Base-by-base conservation (phyloP, 352 stramenopile genomes). In the Globisporangium cederbergense region DNA sequence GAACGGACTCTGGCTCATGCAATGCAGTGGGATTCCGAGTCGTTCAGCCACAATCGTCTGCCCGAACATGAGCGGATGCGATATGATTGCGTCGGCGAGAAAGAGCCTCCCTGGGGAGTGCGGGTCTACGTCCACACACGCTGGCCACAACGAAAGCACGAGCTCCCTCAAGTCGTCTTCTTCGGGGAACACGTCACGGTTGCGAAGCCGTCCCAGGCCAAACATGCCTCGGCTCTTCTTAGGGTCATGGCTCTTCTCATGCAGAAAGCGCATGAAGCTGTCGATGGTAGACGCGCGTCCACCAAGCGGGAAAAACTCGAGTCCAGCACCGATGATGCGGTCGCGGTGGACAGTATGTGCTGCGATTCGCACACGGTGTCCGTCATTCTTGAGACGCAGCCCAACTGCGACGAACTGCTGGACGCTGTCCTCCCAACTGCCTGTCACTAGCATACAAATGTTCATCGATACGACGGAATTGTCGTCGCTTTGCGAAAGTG, bases 301-400 rank as follows among this genome's bases (percentile, higher is more conserved):
- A 38, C 73, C 77, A 22, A 93, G 77, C 18, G 85, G 78, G 59
- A 81, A 91, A 55, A 91, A 93, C 45, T 91, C 81, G 6, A 93
- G 64, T 9, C 83, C 82, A 53, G 71, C 67, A 28, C 60, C 70
- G 10, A 80, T 65, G 36, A 98, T 84, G 2, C 79, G 81, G 10
- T 86, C 58, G 0, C 91, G 77, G 72, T 93, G 90, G 7, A 75
- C 76, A 28, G 79, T 78, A 58, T 95, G 91, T 9, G 90, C 95
- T 1, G 91, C 93, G 40, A 98, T 86, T 4, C 95, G 81, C 0
- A 98, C 92, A 32, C 86, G 80, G 71, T 98, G 95, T 1, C 93
- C 93, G 42, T 96, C 71, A 0, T 70, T 66, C 66, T 88, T 71
- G 10, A 98, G 76, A 5, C 78, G 64, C 11, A 86, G 60, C 36